phyloP scores from a whole-genome alignment of 257 asterid genomes.

The Primulina huaijiensis region DNA sequence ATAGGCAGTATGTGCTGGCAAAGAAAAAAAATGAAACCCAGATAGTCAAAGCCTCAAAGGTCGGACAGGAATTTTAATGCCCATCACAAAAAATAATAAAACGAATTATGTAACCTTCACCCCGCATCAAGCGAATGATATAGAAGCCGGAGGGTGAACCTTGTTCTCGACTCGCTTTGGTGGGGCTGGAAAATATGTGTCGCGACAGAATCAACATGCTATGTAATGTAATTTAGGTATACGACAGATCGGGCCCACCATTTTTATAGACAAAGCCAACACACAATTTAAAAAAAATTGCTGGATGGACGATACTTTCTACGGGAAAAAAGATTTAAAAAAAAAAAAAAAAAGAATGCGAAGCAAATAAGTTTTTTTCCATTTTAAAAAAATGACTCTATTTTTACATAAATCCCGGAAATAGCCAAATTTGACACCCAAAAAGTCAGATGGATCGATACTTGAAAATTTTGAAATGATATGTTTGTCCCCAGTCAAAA shows the following conservation, averaged over 20 bases:
- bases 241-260: neutral
- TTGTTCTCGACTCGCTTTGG: neutral
- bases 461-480: neutral
- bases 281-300: neutral
- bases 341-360: too few species aligned
- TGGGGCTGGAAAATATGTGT: neutral
- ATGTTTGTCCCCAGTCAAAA: slow-evolving; percentile 10
- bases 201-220: neutral
- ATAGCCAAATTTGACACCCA: slow-evolving; percentile 24
- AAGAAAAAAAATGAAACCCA: neutral
- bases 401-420: slow-evolving; percentile 13
- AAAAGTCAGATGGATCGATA: slow-evolving; percentile 25
- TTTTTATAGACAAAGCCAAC: too few species aligned
- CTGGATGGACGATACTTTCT: neutral
- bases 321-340: too few species aligned
- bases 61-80: neutral
- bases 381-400: too few species aligned
- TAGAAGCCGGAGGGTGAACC: slow-evolving; percentile 4
- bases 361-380: neutral
- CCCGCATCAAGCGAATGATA: neutral
- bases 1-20: neutral
- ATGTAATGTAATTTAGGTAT: neutral
- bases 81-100: neutral
- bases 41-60: neutral
- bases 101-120: slow-evolving; percentile 8